A percentile compares a stretch with the other conserved stretches of the same genome.
These are phyloP conservation scores for Nymphaea colorata DNA, from an alignment of 164 flowering plant species.

Conservation along the genomic window DNA sequence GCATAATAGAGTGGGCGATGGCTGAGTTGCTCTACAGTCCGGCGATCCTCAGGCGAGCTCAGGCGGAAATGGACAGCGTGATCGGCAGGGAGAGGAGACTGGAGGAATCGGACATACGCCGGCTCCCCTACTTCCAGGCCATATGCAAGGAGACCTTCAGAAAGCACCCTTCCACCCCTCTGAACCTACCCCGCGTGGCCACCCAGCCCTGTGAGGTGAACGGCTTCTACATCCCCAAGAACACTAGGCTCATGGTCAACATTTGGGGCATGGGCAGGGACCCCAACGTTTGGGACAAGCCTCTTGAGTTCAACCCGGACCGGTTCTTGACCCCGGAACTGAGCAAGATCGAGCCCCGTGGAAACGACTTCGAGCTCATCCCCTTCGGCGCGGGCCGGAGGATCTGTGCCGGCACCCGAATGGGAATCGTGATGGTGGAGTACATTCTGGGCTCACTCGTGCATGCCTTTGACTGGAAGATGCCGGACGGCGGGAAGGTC, in stretches of 20 bases:
- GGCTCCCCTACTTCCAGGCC: constrained; percentile 24
- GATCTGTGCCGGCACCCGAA: constrained; percentile 29
- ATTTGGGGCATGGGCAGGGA: constrained; percentile 38
- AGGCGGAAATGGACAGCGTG: constrained; percentile 16
- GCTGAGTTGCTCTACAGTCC: constrained; percentile 17
- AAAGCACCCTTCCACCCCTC: constrained; percentile 20
- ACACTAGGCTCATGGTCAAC: constrained; percentile 20
- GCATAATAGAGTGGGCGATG: constrained; percentile 22
- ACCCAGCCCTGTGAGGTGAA: constrained; percentile 13
- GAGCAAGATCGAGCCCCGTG: constrained; percentile 6
- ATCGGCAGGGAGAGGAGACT: constrained; percentile 12
- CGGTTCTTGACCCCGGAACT: constrained; percentile 13
- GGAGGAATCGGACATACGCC: constrained; percentile 16
- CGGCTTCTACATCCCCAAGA: constrained; percentile 27
- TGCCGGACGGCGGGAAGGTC: constrained; percentile 13
- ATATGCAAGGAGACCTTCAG: constrained; percentile 28
- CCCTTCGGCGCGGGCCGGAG: constrained; percentile 54
- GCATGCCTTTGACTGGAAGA: constrained; percentile 33
- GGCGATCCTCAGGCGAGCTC: constrained; percentile 11
- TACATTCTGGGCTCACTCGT: constrained; percentile 23
- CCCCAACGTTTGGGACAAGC: constrained; percentile 29
- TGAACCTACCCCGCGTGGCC: constrained; percentile 12
- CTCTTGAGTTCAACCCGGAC: constrained; percentile 18
- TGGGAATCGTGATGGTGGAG: constrained; percentile 26
- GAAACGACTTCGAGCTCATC: constrained; percentile 21